Conservation (phyloP, 331 rosid species). For the Arachis monticola region DNA sequence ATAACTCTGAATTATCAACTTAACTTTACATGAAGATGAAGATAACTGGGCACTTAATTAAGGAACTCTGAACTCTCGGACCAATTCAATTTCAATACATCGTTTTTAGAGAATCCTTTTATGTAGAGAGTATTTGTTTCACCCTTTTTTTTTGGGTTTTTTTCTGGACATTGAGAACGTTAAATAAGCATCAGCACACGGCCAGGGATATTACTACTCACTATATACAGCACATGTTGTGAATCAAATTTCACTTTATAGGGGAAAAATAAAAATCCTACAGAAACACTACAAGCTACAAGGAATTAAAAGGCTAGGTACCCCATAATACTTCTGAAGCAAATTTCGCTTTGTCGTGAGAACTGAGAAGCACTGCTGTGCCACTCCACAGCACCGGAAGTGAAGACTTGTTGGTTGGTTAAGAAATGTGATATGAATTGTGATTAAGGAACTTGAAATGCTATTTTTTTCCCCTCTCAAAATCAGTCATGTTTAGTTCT, state of each 20-base stretch:
- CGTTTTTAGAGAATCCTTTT: too few relatives aligned
- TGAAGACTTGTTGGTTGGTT: background rate
- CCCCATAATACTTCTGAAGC: conserved; percentile 25
- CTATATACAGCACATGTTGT: background rate
- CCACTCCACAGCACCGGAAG: background rate
- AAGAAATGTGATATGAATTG: background rate
- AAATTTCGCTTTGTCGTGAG: conserved; percentile 8
- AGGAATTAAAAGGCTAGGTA: background rate
- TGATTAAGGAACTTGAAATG: conserved; percentile 2
- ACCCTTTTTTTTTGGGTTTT: too few relatives aligned
- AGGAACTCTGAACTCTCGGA: too few relatives aligned
- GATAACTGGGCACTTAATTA: too few relatives aligned
- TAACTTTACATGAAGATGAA: too few relatives aligned
- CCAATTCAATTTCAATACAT: too few relatives aligned
- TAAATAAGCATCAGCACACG: background rate
- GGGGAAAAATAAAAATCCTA: background rate
- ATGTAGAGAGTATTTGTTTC: too few relatives aligned
- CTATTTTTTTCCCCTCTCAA: conserved; percentile 3
- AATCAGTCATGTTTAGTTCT: conserved; percentile 3
- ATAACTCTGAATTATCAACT: too few relatives aligned
- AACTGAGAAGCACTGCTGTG: background rate
- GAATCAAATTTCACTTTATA: background rate
- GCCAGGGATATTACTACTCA: background rate
- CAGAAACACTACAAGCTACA: conserved; percentile 6
- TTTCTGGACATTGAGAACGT: background rate